These are phyloP conservation scores for Dioszegia hungarica DNA, from an alignment of 768 basidiomycete species.

Conservation along the genomic window DNA sequence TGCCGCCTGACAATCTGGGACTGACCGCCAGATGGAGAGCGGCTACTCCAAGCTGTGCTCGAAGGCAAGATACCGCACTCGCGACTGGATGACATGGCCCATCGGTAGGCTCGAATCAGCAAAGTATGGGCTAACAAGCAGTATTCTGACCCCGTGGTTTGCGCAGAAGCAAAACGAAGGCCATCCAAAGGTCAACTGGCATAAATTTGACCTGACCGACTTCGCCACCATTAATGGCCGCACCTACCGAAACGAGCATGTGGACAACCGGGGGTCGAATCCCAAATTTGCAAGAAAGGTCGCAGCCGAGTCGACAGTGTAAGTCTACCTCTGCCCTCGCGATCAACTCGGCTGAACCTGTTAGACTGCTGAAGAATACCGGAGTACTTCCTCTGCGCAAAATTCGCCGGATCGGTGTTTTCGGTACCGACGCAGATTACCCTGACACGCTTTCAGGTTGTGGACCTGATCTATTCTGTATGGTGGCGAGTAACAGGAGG, in stretches of 20 bases:
- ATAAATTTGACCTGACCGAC: conserved; percentile 31
- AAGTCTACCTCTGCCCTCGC: background rate
- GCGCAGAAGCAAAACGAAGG: conserved; percentile 54
- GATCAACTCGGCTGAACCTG: background rate
- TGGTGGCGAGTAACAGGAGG: conserved; percentile 24
- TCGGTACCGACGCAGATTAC: conserved; percentile 58
- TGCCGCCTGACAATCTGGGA: background rate
- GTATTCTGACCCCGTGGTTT: conserved; percentile 55
- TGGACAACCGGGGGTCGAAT: conserved; percentile 63
- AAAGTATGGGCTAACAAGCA: conserved; percentile 1
- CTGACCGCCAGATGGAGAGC: conserved; percentile 17
- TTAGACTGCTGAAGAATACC: conserved; percentile 42
- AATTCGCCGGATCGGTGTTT: conserved; percentile 53
- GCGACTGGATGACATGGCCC: conserved; percentile 42
- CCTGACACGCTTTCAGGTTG: conserved; percentile 33
- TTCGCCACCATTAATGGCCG: conserved; percentile 14
- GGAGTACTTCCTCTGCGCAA: conserved; percentile 33
- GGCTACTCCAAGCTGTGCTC: conserved; percentile 28
- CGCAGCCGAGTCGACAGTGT: conserved; percentile 42
- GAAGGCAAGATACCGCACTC: conserved; percentile 26
- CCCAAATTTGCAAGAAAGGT: conserved; percentile 46
- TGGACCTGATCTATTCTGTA: conserved; percentile 41
- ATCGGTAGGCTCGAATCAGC: no score
- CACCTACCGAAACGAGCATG: conserved; percentile 40
- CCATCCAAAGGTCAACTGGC: conserved; percentile 61